phyloP scores from a whole-genome alignment of 2,329 filamentous ascomycete species.

The Penicillium freii region DNA sequence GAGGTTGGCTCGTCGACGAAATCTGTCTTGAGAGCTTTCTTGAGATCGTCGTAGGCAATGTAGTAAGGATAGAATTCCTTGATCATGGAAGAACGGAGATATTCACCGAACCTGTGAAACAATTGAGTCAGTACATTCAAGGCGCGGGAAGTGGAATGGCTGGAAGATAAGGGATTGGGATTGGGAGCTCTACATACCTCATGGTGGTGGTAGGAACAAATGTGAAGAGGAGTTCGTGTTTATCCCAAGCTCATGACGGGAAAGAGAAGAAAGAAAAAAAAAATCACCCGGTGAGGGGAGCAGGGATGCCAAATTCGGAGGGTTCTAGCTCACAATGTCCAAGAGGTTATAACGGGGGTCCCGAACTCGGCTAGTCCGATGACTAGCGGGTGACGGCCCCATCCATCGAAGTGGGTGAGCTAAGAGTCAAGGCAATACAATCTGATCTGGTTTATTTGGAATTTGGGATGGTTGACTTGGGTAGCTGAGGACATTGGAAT shows the following conservation, averaged over 20 bases:
- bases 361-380: conserved; percentile 10
- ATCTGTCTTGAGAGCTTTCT: conserved; percentile 76
- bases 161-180: not conserved
- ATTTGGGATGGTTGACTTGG: not conserved
- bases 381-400: conserved; percentile 14
- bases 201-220: conserved; percentile 13
- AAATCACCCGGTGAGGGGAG: not conserved
- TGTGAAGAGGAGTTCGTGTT: not conserved
- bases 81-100: conserved; percentile 92
- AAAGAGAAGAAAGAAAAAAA: conserved; percentile 6
- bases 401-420: not conserved
- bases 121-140: conserved; percentile 12
- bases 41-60: conserved; percentile 94
- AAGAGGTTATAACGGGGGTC: conserved; percentile 1
- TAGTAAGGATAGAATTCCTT: conserved; percentile 98
- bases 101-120: conserved; percentile 75
- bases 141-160: conserved; percentile 3
- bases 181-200: conserved; percentile 12
- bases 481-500: not conserved
- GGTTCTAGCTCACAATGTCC: conserved; percentile 2
- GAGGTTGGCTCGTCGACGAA: conserved; percentile 54
- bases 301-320: not conserved
- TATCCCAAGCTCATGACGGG: conserved; percentile 9
- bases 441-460: not conserved
- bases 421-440: not conserved